These are phyloP conservation scores for Carex littledalei DNA, from an alignment of 176 grass and related monocot species.

Conservation along the genomic window DNA sequence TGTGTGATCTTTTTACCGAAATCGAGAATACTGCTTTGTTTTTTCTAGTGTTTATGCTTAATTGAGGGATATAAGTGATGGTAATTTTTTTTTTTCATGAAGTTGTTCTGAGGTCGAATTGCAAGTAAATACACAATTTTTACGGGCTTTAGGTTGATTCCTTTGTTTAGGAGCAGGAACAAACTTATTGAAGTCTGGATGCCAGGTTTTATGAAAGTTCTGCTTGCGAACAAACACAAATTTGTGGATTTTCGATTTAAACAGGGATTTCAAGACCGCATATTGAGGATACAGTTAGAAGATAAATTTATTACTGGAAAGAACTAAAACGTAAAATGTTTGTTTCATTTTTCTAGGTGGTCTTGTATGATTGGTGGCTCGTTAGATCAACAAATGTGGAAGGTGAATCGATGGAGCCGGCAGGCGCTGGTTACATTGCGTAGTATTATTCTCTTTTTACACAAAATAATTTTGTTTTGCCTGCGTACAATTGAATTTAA, in stretches of 20 bases:
- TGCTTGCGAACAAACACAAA: neutral
- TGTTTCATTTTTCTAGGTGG: neutral
- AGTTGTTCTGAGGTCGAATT: neutral
- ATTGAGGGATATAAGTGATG: neutral
- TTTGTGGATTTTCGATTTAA: neutral
- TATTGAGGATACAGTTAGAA: neutral
- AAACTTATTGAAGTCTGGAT: neutral
- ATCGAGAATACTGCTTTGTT: neutral
- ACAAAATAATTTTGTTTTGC: neutral
- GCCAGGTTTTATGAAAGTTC: neutral
- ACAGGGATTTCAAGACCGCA: too few species aligned
- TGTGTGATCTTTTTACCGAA: neutral
- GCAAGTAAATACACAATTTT: neutral
- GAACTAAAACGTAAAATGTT: neutral
- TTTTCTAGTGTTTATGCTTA: neutral
- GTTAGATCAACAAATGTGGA: neutral
- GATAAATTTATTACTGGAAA: neutral
- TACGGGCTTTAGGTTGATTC: neutral
- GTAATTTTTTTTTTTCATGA: neutral
- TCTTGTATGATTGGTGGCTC: constrained; percentile 8
- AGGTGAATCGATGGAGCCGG: neutral
- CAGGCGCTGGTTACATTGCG: neutral
- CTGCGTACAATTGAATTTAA: neutral
- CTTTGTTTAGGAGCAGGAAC: neutral
- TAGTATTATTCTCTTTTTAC: neutral